phyloP scores from a whole-genome alignment of 2,329 filamentous ascomycete species.

The Sclerotinia subarctica region DNA sequence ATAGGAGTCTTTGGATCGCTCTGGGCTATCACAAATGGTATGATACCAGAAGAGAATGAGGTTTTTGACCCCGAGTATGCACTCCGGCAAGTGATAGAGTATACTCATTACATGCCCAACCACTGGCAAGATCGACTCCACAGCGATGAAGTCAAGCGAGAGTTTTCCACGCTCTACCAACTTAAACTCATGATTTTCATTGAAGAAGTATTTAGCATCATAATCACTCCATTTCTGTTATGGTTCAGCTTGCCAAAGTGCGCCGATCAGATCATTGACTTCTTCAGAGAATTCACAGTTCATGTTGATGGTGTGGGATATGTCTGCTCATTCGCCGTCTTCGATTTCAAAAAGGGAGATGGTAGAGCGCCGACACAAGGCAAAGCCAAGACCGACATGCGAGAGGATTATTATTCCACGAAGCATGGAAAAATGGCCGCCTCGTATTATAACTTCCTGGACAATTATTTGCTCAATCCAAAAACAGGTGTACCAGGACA shows the following conservation, averaged over 20 bases:
- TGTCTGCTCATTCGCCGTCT: conserved; percentile 95
- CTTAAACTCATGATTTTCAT: conserved; percentile 88
- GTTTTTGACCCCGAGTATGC: conserved; percentile 93
- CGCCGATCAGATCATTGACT: conserved; percentile 91
- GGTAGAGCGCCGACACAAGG: conserved; percentile 47
- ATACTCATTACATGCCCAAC: conserved; percentile 85
- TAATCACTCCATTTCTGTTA: conserved; percentile 86
- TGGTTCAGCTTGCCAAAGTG: conserved; percentile 83
- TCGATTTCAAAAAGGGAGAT: conserved; percentile 87
- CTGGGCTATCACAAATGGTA: conserved; percentile 78
- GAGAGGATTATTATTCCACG: conserved; percentile 89
- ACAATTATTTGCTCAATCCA: conserved; percentile 80
- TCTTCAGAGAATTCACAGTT: conserved; percentile 96
- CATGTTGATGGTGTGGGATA: conserved; percentile 95
- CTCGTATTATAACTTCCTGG: conserved; percentile 91
- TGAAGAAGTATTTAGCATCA: conserved; percentile 87
- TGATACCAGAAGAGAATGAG: conserved; percentile 80
- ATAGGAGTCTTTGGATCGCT: conserved; percentile 77
- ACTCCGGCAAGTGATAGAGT: conserved; percentile 82
- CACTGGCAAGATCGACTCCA: conserved; percentile 90
- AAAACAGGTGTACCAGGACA: conserved; percentile 63
- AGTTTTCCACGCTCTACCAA: conserved; percentile 89
- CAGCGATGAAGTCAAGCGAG: conserved; percentile 85
- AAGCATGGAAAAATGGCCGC: conserved; percentile 99
- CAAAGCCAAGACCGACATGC: conserved; percentile 51